phyloP scores from a whole-genome alignment of 1,284 basidiomycete species.

The Xerocomus amazonicus region DNA sequence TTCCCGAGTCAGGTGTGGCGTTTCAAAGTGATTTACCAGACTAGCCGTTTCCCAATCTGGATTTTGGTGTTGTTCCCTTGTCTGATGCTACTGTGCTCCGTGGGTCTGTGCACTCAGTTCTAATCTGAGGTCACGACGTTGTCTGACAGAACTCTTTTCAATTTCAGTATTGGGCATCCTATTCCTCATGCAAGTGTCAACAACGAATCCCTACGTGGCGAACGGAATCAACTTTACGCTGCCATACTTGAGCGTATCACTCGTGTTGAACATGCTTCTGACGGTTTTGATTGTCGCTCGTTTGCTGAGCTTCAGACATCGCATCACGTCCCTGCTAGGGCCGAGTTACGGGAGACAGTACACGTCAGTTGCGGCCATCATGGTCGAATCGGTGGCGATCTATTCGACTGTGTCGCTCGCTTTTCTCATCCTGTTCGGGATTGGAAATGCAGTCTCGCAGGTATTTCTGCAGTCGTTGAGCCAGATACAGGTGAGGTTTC shows the following conservation, averaged over 20 bases:
- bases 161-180: conserved; percentile 9
- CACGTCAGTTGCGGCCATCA: conserved; percentile 23
- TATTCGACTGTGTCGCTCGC: conserved; percentile 19
- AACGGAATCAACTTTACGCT: conserved; percentile 17
- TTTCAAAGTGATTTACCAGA: conserved; percentile 24
- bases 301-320: conserved; percentile 11
- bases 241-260: conserved; percentile 20
- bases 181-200: conserved; percentile 15
- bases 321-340: conserved; percentile 9
- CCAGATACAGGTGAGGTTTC: conserved; percentile 21
- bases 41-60: conserved; percentile 9
- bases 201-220: conserved; percentile 16
- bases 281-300: conserved; percentile 26
- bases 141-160: background rate
- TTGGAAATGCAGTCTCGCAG: conserved; percentile 12
- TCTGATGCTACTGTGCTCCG: conserved; percentile 11
- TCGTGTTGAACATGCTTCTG: conserved; percentile 23
- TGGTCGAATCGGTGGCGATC: conserved; percentile 22
- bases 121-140: accelerated
- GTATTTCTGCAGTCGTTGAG: conserved; percentile 14
- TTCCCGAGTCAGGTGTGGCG: conserved; percentile 28
- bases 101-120: conserved; percentile 8
- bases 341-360: conserved; percentile 14
- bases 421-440: conserved; percentile 19
- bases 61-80: conserved; percentile 17